Evolutionary conservation across 768 basidiomycete species (phyloP).

Genomic region (Lentinula detonsa): DNA sequence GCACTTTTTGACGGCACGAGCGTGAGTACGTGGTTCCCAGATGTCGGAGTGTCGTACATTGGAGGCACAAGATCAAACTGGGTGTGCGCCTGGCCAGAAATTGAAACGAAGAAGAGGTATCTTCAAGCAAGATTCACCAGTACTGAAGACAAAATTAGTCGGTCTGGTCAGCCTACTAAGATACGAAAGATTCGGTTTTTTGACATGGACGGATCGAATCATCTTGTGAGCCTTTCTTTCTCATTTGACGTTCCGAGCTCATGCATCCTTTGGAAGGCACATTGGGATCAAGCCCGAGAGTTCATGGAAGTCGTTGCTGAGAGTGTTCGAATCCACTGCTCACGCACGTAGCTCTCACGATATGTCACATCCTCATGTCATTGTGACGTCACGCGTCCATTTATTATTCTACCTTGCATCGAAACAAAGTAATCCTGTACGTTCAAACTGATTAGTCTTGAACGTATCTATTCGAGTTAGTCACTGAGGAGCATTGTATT

Average conservation of each 20-base stretch:
- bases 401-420: too few relatives aligned
- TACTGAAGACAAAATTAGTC: neutral
- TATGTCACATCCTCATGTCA: neutral
- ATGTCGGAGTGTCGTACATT: constrained; percentile 1
- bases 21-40: constrained; percentile 4
- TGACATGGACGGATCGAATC: neutral
- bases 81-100: constrained; percentile 4
- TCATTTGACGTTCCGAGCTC: neutral
- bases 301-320: neutral
- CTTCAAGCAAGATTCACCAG: neutral
- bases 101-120: constrained; percentile 11
- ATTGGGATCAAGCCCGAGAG: neutral
- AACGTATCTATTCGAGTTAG: too few relatives aligned
- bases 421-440: too few relatives aligned
- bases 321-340: neutral
- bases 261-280: neutral
- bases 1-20: constrained; percentile 7
- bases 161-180: neutral
- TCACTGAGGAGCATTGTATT: too few relatives aligned
- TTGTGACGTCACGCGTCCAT: too few relatives aligned
- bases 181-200: neutral
- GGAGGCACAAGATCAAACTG: constrained; percentile 3
- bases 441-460: too few relatives aligned
- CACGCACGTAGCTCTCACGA: neutral
- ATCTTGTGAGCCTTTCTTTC: neutral